phyloP scores from a whole-genome alignment of 345 rosid species.

The Lenwebbia sp. region DNA sequence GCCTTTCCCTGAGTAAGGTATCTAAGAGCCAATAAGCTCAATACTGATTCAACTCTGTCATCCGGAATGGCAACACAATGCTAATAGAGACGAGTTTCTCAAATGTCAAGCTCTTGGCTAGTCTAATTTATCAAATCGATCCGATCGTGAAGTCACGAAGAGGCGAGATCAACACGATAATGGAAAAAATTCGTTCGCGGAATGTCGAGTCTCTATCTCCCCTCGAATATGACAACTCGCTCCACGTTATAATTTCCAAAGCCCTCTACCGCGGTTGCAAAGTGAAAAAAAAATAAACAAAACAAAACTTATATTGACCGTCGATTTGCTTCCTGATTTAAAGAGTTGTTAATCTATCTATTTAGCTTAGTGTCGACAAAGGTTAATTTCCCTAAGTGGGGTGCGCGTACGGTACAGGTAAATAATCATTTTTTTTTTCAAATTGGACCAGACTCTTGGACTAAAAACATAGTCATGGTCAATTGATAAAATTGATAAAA shows the following conservation, averaged over 20 bases:
- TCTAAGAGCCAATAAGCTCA: neutral
- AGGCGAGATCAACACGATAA: neutral
- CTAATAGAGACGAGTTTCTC: neutral
- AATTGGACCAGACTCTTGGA: neutral
- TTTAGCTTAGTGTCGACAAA: too few relatives aligned
- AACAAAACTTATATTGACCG: neutral
- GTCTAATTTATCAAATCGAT: neutral
- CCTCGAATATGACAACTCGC: too few relatives aligned
- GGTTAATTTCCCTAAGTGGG: neutral
- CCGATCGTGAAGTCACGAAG: neutral
- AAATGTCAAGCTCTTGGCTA: neutral
- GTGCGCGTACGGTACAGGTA: neutral
- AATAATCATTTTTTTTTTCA: neutral
- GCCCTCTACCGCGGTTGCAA: neutral
- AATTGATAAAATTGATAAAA: neutral
- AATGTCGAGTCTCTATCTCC: neutral
- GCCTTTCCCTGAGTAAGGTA: neutral
- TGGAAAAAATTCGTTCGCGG: neutral
- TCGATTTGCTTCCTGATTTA: neutral
- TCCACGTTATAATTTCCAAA: neutral
- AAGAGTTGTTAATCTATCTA: neutral
- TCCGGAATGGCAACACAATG: neutral
- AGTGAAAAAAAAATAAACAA: too few relatives aligned
- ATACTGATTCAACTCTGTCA: neutral
- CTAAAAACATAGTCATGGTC: neutral